Percentiles rank a stretch among this genome's conserved stretches.
These are phyloP conservation scores for Phialophora tarda DNA, from an alignment of 2,329 filamentous ascomycete species.

Conservation along the genomic window DNA sequence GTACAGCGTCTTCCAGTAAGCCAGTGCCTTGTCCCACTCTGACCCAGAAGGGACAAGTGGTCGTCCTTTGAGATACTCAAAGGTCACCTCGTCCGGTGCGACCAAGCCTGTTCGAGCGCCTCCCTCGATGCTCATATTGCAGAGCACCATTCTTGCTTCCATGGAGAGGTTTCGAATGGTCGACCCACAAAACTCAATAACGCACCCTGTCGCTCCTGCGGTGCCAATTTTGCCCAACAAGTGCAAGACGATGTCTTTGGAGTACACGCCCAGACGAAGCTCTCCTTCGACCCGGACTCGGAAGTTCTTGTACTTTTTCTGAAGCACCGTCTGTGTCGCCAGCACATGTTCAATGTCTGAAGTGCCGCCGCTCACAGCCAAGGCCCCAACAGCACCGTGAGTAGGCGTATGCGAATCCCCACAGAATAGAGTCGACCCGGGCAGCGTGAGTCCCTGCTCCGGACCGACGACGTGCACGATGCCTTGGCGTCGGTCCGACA, in stretches of 20 bases:
- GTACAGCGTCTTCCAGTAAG: constrained; percentile 84
- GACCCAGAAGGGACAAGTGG: constrained; percentile 84
- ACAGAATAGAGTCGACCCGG: constrained; percentile 93
- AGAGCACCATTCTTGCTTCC: constrained; percentile 98
- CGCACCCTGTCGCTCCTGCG: constrained; percentile 88
- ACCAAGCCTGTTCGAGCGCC: constrained; percentile 96
- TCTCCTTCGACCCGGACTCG: constrained; percentile 91
- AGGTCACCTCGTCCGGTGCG: constrained; percentile 89
- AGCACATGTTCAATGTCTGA: constrained; percentile 98
- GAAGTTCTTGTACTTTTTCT: constrained; percentile 97
- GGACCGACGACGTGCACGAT: constrained; percentile 98
- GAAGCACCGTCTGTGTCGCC: constrained; percentile 94
- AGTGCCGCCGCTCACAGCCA: constrained; percentile 96
- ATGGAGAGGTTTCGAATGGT: constrained; percentile 88
- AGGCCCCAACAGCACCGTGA: constrained; percentile 90
- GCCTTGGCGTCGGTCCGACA: constrained; percentile 92
- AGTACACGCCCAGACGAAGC: constrained; percentile 86
- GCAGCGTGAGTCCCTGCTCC: constrained; percentile 96
- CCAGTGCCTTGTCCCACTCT: constrained; percentile 86
- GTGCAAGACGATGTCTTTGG: constrained; percentile 92
- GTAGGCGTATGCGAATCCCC: constrained; percentile 98
- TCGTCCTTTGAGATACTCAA: constrained; percentile 89
- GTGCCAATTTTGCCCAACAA: constrained; percentile 93
- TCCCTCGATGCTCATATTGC: constrained; percentile 98
- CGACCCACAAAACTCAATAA: constrained; percentile 96